Base-by-base conservation (phyloP, 83 land plant species). In the Larix sibirica region DNA sequence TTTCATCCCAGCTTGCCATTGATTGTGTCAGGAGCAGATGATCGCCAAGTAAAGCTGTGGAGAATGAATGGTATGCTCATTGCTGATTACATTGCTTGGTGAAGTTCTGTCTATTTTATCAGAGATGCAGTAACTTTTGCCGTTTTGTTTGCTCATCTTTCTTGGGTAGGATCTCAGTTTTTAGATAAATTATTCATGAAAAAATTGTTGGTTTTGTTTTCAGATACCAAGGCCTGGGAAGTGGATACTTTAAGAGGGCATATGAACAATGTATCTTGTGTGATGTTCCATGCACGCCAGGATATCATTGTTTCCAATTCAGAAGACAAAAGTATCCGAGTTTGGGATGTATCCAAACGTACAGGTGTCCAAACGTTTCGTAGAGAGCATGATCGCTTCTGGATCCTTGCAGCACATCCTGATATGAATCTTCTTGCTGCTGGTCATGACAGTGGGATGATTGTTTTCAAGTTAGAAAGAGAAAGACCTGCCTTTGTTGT, bases 391-490 rank as follows among this genome's bases (percentile, higher is more conserved):
- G 95, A 94, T 60, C 84, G 96, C 33, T 92, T 94, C 68, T 94
- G 96, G 96, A 90, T 92, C 69, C 90, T 94, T 60, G 81, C 95
- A 59, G 87, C 89, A 60, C 96, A 94, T 62, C 95, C 96, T 31
- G 96, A 94, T 79, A 90, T 94, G 95, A 94, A 92, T 80, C 88
- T 94, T n/a, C 84, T 94, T 62, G 96, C 96, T 64, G 96, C 95
- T 69, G 96, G 96, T 23, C 96, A 94, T 88, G 96, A 94, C 69
- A 94, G 96, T 88, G 96, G 96, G 67, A 91, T 93, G 94, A 93
- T 93, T 66, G 92, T 93, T 14, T 93, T 93, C 81, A 93, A 93
- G 86, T 83, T 93, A 83, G 94, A 93, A 87, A 86, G 95, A 79
- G 95, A 93, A 77, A 87, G 95, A 23, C 95, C 95, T 81, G 94